These are phyloP conservation scores for Colletotrichum neosansevieriae DNA, from an alignment of 2,329 filamentous ascomycete species.

Conservation along the genomic window DNA sequence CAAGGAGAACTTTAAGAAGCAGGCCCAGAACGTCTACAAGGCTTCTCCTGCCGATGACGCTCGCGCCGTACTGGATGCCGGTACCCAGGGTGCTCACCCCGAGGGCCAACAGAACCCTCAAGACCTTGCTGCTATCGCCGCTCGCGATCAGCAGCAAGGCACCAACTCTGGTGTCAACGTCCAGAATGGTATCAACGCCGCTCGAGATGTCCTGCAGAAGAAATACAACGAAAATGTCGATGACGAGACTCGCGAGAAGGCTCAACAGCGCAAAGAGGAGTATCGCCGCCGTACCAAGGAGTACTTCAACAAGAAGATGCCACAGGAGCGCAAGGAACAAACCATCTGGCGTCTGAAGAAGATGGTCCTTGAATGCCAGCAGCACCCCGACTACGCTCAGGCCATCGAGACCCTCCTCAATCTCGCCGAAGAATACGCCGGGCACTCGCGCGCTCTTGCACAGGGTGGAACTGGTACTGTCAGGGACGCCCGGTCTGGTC, in stretches of 20 bases:
- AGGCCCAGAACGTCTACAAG: constrained; percentile 73
- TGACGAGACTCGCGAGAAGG: constrained; percentile 70
- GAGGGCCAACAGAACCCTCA: constrained; percentile 64
- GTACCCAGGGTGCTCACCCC: constrained; percentile 68
- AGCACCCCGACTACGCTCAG: constrained; percentile 91
- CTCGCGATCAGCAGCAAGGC: constrained; percentile 59
- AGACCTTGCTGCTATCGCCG: constrained; percentile 60
- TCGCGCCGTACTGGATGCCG: constrained; percentile 69
- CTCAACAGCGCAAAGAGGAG: constrained; percentile 57
- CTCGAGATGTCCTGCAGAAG: constrained; percentile 61
- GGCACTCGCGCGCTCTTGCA: constrained; percentile 76
- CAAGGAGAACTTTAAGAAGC: constrained; percentile 75
- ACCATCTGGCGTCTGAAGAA: constrained; percentile 93
- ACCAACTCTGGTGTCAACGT: constrained; percentile 64
- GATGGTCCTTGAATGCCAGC: constrained; percentile 97
- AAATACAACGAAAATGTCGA: constrained; percentile 73
- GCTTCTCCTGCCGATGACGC: constrained; percentile 68
- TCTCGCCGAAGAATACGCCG: constrained; percentile 86
- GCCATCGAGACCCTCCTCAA: constrained; percentile 90
- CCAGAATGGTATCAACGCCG: constrained; percentile 58
- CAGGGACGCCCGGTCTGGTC: constrained; percentile 76
- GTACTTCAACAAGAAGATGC: constrained; percentile 89
- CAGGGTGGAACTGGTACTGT: constrained; percentile 75
- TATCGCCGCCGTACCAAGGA: constrained; percentile 68
- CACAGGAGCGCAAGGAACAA: constrained; percentile 92